Evolutionary conservation across 345 rosid species (phyloP), one percentile per base, ranked within the genome.

Genomic region (Moricandia moricandioides): DNA sequence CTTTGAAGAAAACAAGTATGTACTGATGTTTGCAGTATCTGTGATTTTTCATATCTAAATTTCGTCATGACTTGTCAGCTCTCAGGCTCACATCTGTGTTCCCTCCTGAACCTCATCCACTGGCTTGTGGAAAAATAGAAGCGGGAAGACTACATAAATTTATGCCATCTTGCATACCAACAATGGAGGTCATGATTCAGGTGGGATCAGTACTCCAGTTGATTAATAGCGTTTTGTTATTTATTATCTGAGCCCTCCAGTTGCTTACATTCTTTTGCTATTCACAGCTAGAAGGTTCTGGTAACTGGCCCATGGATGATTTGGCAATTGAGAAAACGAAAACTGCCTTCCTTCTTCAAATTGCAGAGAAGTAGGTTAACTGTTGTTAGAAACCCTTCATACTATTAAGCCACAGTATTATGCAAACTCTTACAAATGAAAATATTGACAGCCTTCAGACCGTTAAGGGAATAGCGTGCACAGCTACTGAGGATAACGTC

Each of bases 101-200:
- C 80, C 98, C 97, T 74, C 97, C 97, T 26, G 90, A 85, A 71
- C 92, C 98, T 69, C 97, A 94, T 77, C 93, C 93, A 5, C 67
- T 94, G 73, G 93, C 92, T 62, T 74, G 51, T 54, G 87, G 81
- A 73, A 86, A 82, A 67, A 75, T 70, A 60, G 70, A 71, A 65
- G 65, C 62, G 43, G 80, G 84, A 66, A 91, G 83, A 83, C 72
- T 83, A 24, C 79, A 71, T 12, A 86, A 84, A 78, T 70, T 78
- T 51, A 73, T 78, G 45, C 79, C 91, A 65, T 84, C 88, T 51
- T 87, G 95, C 75, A 80, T 94, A 57, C 91, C 88, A 63, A 87
- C 95, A 0, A 79, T 94, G 87, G 93, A 94, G 75, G 88, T 91
- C 67, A 84, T 91, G 95, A 87, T 94, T 85, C 98, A 94, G 96